Percentiles rank a stretch among this genome's conserved stretches.
Evolutionary conservation across 371 early-diverging fungal genomes (phyloP).

Genomic region (Mucor piriformis): DNA sequence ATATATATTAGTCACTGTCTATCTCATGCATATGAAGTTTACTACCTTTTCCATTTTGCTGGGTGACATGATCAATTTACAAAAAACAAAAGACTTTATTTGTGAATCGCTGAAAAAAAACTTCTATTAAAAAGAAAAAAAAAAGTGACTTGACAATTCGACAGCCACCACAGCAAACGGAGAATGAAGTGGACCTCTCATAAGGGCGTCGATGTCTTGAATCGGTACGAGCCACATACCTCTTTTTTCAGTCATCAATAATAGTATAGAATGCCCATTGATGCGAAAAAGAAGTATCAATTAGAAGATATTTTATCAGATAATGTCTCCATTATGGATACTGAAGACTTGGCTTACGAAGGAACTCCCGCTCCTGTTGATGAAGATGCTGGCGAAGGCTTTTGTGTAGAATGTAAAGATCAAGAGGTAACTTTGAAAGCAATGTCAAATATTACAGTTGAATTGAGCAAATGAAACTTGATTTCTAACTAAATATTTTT

Average conservation of each 20-base stretch:
- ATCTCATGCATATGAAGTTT: neutral
- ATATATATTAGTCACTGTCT: neutral
- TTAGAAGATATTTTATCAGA: constrained; percentile 50
- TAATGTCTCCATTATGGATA: constrained; percentile 52
- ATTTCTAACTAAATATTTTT: neutral
- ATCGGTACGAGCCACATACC: neutral
- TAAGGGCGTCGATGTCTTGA: neutral
- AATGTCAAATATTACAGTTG: neutral
- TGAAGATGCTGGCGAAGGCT: constrained; percentile 56
- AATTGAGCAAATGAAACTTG: neutral
- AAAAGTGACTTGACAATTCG: neutral
- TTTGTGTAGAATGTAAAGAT: constrained; percentile 92
- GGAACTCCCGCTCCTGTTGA: constrained; percentile 27
- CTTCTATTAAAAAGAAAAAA: constrained; percentile 9
- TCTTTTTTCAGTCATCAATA: neutral
- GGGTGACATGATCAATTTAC: constrained; percentile 27
- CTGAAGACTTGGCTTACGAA: constrained; percentile 41
- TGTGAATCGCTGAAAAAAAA: constrained; percentile 5
- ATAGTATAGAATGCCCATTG: neutral
- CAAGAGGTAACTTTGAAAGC: constrained; percentile 52
- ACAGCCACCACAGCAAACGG: neutral
- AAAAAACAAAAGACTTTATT: neutral
- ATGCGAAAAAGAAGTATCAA: constrained; percentile 33
- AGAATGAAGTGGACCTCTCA: neutral
- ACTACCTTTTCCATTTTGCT: constrained; percentile 30